A percentile compares a stretch with the other conserved stretches of the same genome.
Conservation (phyloP, 2,329 filamentous ascomycete genomes). For the Colletotrichum coccodes region DNA sequence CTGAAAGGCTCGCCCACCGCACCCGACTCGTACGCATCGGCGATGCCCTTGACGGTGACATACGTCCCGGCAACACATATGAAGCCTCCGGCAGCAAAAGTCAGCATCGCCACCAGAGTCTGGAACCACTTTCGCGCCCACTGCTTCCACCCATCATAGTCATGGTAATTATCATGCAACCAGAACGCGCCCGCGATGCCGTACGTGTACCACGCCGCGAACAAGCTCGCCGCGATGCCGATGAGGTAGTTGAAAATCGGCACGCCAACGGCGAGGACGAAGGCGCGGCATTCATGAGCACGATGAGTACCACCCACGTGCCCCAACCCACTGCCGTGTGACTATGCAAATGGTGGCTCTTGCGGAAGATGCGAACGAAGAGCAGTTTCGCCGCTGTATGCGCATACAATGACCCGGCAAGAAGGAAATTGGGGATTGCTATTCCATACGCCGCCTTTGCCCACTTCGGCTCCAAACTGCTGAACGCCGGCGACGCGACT, state of each 20-base stretch:
- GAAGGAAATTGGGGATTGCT: constrained; percentile 60
- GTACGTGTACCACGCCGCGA: constrained; percentile 65
- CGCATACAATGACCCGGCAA: constrained; percentile 59
- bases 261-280: constrained; percentile 56
- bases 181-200: constrained; percentile 63
- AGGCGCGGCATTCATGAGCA: constrained; percentile 57
- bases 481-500: constrained; percentile 58
- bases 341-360: constrained; percentile 55
- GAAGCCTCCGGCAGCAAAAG: constrained; percentile 56
- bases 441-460: constrained; percentile 61
- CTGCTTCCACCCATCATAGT: constrained; percentile 47
- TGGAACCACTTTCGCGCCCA: constrained; percentile 51
- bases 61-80: constrained; percentile 61
- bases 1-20: constrained; percentile 20
- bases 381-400: constrained; percentile 63
- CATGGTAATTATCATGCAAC: constrained; percentile 59
- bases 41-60: constrained; percentile 52
- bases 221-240: constrained; percentile 59
- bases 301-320: constrained; percentile 56
- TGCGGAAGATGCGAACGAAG: constrained; percentile 59
- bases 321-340: constrained; percentile 58
- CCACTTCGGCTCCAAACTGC: constrained; percentile 55
- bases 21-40: constrained; percentile 34
- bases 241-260: constrained; percentile 65
- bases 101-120: constrained; percentile 49